Base-by-base conservation (phyloP, 176 grass and related monocot species). In the Themeda triandra region DNA sequence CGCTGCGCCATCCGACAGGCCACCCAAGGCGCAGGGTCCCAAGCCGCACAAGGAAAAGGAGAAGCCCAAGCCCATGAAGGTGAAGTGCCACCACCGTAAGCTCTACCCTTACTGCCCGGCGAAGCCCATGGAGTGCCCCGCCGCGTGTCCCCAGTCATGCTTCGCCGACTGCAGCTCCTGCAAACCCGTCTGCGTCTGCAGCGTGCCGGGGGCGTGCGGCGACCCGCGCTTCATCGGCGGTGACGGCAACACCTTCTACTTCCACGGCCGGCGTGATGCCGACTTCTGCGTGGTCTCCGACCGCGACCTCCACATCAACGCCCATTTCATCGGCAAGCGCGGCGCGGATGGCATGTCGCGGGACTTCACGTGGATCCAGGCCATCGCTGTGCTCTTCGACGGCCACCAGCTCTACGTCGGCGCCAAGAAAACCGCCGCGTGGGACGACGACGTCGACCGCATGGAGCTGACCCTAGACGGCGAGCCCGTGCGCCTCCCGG, bases 171-270 rank as follows among this genome's bases (percentile, higher is more conserved):
- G 86, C 79, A 10, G 35, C 14, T 2, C 24, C 8, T 87, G 79
- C 86, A 87, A 82, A 15, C 37, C 79, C 30, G 79, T 87, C 12
- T 87, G 86, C 81, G 81, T 85, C 53, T 83, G 81, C 81, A 80
- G 54, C 76, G 67, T 64, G 6, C 82, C 87, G 15, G 87, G 80
- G 0, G 81, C 81, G 5, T 85, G 82, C 69, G 87, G 80, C 11
- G 90, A 92, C 80, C 90, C 90, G 2, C 83, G 83, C 4, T 92
- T 92, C 79, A 89, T 89, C 73, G 90, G 90, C 19, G 90, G 90
- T 14, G 87, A 92, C 17, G 82, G 86, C 65, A 92, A 92, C 73
- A 29, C 79, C 53, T 92, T 92, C 63, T 92, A 86, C 83, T 92
- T 92, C 69, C 90, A 92, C 24, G 90, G 87, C 56, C 60, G 30